Percentiles rank a stretch among this genome's conserved stretches.
Evolutionary conservation across 169 alveolate species (phyloP).

Genomic region (Amoebophrya sp.): DNA sequence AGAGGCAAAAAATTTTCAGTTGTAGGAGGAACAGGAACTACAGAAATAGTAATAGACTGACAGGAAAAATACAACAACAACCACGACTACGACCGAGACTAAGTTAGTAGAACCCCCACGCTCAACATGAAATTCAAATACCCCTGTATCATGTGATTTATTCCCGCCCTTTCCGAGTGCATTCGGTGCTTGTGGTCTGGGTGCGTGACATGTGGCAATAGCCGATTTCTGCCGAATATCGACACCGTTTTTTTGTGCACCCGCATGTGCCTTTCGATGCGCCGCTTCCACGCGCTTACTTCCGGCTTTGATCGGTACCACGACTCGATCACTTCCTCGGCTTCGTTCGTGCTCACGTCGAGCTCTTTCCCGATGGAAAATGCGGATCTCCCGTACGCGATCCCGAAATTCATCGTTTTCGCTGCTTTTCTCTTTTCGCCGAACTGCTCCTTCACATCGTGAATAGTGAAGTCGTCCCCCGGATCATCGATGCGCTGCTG

Average conservation of each 20-base stretch:
- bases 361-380: constrained; percentile 59
- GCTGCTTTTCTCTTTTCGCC: background rate
- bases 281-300: background rate
- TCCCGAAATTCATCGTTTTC: constrained; percentile 53
- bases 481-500: no score
- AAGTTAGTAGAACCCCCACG: no score
- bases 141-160: background rate
- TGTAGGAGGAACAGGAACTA: no score
- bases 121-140: no score
- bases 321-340: background rate
- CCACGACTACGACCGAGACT: no score
- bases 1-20: no score
- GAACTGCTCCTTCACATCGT: background rate
- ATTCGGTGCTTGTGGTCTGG: background rate
- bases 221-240: background rate
- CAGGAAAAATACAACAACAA: no score
- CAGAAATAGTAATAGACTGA: no score
- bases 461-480: background rate
- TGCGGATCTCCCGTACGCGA: constrained; percentile 62
- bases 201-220: background rate
- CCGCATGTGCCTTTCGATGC: background rate
- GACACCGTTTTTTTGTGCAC: background rate
- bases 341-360: constrained; percentile 39
- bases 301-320: background rate
- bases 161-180: background rate